These are phyloP conservation scores for Guillardia theta DNA, from an alignment of 78 protist species.

Conservation along the genomic window DNA sequence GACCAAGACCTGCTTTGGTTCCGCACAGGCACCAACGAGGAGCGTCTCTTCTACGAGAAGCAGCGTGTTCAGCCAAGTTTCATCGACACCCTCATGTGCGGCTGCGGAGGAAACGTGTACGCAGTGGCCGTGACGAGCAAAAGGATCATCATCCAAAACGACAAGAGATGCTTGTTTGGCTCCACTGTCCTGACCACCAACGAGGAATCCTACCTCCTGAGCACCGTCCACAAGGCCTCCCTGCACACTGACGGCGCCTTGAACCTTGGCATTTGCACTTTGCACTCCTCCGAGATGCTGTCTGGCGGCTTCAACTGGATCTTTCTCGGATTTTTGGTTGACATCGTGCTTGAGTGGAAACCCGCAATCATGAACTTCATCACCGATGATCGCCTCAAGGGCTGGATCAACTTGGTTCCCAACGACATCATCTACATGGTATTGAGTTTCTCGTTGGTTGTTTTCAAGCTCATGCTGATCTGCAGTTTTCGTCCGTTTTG, in stretches of 20 bases:
- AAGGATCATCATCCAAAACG: background rate
- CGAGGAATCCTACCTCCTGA: background rate
- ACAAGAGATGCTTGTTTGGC: background rate
- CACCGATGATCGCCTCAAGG: background rate
- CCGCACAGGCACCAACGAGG: background rate
- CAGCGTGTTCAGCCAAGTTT: background rate
- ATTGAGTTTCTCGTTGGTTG: background rate
- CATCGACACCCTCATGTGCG: slow-evolving; percentile 32
- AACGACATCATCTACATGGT: slow-evolving; percentile 20
- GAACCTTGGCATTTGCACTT: background rate
- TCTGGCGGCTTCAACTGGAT: slow-evolving; percentile 32
- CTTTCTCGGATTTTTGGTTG: background rate
- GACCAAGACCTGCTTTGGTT: background rate
- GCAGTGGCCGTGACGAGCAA: background rate
- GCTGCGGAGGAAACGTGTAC: slow-evolving; percentile 30
- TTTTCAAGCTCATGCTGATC: background rate
- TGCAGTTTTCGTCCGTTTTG: background rate
- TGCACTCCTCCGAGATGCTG: slow-evolving; percentile 21
- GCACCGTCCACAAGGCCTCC: background rate
- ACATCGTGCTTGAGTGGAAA: background rate
- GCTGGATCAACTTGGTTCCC: slow-evolving; percentile 35
- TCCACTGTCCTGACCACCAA: slow-evolving; percentile 36
- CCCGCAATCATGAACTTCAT: background rate
- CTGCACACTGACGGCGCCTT: slow-evolving; percentile 17
- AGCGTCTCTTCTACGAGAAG: background rate